These are phyloP conservation scores for Monosporascus sp. DNA, from an alignment of 2,329 filamentous ascomycete species.

Conservation along the genomic window DNA sequence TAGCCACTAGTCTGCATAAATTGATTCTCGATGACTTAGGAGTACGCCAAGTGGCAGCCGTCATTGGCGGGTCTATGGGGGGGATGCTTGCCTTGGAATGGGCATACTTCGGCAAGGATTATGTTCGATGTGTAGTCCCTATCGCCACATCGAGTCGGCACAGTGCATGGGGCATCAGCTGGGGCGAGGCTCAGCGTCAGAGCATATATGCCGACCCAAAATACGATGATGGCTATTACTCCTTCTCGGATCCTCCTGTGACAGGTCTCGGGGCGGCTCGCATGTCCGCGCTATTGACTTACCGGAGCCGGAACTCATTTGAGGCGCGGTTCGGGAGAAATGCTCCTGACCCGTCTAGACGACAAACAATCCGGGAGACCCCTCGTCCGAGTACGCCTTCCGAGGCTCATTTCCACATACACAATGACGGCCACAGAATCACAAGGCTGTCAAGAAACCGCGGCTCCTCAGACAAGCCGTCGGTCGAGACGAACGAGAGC, in stretches of 20 bases:
- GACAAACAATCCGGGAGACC: conserved; percentile 73
- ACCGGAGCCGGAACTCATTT: conserved; percentile 94
- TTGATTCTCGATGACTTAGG: conserved; percentile 75
- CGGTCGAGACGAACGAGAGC: conserved; percentile 12
- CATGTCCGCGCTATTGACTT: conserved; percentile 94
- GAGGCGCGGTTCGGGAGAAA: conserved; percentile 93
- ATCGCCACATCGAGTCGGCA: conserved; percentile 82
- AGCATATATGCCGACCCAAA: conserved; percentile 98
- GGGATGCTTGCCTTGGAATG: conserved; percentile 90
- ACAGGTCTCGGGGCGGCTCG: conserved; percentile 88
- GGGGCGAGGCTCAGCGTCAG: conserved; percentile 83
- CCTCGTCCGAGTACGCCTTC: conserved; percentile 57
- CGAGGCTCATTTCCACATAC: conserved; percentile 72
- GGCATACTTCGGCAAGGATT: conserved; percentile 84
- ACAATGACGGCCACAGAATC: conserved; percentile 74
- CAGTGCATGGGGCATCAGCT: conserved; percentile 87
- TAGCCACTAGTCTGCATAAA: conserved; percentile 61
- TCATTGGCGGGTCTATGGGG: conserved; percentile 79
- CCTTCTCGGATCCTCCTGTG: conserved; percentile 77
- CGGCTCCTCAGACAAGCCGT: conserved; percentile 29
- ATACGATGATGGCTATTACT: conserved; percentile 95
- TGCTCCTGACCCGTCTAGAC: conserved; percentile 76
- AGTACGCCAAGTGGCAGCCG: conserved; percentile 70
- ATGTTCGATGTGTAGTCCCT: conserved; percentile 73
- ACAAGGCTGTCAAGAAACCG: conserved; percentile 49